Percentiles rank a stretch among this genome's conserved stretches.
Conservation (phyloP, 306 rosid species). For the Prunus persica region DNA sequence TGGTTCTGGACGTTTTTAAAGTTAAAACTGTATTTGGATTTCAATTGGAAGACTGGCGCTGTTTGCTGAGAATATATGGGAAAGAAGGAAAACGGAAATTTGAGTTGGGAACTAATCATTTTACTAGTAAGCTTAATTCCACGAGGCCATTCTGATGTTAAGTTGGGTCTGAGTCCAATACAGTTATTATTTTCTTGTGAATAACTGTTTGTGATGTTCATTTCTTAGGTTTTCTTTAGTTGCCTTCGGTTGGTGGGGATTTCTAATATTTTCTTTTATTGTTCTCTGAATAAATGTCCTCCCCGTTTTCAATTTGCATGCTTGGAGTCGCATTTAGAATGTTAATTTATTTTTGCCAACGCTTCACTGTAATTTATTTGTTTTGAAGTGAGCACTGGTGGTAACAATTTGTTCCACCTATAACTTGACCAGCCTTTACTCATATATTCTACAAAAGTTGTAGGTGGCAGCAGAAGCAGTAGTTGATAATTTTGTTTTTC, state of each 20-base stretch:
- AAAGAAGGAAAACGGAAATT: neutral
- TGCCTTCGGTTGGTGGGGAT: neutral
- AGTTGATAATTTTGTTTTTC: constrained; percentile 14
- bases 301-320: neutral
- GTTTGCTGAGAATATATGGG: constrained; percentile 12
- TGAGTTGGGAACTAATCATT: neutral
- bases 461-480: constrained; percentile 33
- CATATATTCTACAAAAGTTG: constrained; percentile 32
- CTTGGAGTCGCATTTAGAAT: neutral
- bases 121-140: neutral
- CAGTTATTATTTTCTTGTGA: neutral
- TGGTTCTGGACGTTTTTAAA: constrained; percentile 7
- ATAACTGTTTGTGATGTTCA: neutral
- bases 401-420: neutral
- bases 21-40: constrained; percentile 13
- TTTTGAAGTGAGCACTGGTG: neutral
- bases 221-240: neutral
- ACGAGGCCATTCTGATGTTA: neutral
- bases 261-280: neutral
- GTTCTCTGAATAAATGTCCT: neutral
- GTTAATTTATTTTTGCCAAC: constrained; percentile 11
- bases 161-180: neutral
- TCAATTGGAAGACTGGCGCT: constrained; percentile 13
- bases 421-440: constrained; percentile 19
- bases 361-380: constrained; percentile 11